Evolutionary conservation across 2,329 filamentous ascomycete species (phyloP), one percentile per base, ranked within the genome.

Genomic region (Aspergillus sp.): DNA sequence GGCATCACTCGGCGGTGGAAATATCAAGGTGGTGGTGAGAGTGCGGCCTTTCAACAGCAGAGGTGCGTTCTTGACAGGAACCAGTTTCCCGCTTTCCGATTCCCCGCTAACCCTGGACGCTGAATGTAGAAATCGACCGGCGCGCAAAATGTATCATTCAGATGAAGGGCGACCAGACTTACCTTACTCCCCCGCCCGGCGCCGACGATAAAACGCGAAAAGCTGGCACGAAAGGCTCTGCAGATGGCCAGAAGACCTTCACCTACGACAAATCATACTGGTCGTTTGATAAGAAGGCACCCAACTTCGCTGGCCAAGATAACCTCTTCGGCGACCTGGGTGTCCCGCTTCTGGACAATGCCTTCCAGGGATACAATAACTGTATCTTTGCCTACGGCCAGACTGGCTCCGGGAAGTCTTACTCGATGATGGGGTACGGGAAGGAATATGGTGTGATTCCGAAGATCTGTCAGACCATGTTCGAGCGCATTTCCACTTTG

Each of bases 371-470:
- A 27, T 98, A 96, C 68, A 96, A 98, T 70, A 98, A 96, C 62
- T 98, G 91, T 71, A 98, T 98, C 54, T 98, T 98, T 58, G 91
- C 91, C 10, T 98, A 98, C 57, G 91, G 91, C 12, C 91, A 98
- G 67, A 98, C 91, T 2, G 91, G 91, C 47, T 96, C 91, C 1
- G 91, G 91, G 63, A 98, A 98, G 66, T 95, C 86, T 11, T 98
- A 98, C 62, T 95, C 88, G 19, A 98, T 98, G 89, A 98, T 98
- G 91, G 91, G 91, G 30, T 98, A 96, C 63, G 91, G 91, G 33
- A 82, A 89, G 52, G 89, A 98, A 54, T 75, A 86, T 36, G 91
- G 91, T 59, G 91, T 98, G 43, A 96, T 96, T 41, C 91, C 93
- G 28, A 83, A 79, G 52, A 98, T 98, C 65, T 98, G 91, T 60